phyloP scores from a whole-genome alignment of 768 basidiomycete species.

The Psilocybe cubensis region DNA sequence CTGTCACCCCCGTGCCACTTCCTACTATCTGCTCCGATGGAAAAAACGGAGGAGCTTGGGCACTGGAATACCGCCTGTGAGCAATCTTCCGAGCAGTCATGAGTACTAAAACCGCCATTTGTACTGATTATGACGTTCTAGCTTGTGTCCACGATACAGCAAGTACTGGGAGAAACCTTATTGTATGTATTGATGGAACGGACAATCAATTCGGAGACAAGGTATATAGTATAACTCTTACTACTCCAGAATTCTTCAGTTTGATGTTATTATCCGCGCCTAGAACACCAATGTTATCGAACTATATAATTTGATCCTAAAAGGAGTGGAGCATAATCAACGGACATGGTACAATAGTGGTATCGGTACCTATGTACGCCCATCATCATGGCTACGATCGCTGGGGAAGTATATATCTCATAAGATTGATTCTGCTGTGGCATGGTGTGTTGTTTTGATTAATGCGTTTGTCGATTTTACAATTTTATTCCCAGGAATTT shows the following conservation, averaged over 20 bases:
- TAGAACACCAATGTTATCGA: constrained; percentile 15
- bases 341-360: constrained; percentile 22
- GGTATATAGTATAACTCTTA: neutral
- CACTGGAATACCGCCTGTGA: too few species aligned
- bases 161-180: neutral
- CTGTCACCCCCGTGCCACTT: too few species aligned
- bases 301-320: constrained; percentile 2
- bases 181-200: neutral
- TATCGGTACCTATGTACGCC: constrained; percentile 21
- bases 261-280: too few species aligned
- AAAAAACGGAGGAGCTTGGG: too few species aligned
- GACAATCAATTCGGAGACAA: neutral
- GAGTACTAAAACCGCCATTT: too few species aligned
- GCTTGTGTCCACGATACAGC: neutral
- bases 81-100: too few species aligned
- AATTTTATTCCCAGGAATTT: neutral
- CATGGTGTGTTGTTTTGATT: constrained; percentile 12
- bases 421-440: constrained; percentile 18
- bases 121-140: too few species aligned
- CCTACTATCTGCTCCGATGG: too few species aligned
- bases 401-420: constrained; percentile 8
- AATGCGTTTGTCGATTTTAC: neutral
- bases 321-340: constrained; percentile 2
- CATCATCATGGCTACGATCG: constrained; percentile 14
- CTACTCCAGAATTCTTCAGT: too few species aligned